Evolutionary conservation across 495 filamentous ascomycete species (phyloP).

Genomic region (Clohesyomyces aquaticus): DNA sequence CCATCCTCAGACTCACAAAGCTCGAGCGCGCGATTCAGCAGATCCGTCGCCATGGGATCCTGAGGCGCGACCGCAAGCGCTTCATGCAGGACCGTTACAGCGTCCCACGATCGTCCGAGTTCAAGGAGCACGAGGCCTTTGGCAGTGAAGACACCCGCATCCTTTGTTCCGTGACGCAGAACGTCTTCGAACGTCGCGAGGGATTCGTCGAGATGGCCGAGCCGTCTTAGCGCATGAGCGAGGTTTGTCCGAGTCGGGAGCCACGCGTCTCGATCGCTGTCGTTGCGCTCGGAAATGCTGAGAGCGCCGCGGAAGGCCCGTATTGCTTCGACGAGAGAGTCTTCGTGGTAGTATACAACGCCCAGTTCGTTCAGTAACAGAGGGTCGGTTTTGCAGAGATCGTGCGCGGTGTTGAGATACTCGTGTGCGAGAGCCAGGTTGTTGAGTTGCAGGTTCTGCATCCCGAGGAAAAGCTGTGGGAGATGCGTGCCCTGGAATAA

Average conservation of each 20-base stretch:
- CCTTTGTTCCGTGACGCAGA: constrained; percentile 77
- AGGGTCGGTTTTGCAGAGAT: constrained; percentile 76
- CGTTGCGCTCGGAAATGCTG: constrained; percentile 73
- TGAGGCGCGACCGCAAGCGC: constrained; percentile 51
- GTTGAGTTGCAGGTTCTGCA: constrained; percentile 96
- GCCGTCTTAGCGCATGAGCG: constrained; percentile 79
- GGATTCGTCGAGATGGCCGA: constrained; percentile 56
- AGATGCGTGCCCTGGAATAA: constrained; percentile 97
- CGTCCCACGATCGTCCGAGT: constrained; percentile 46
- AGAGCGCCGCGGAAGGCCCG: constrained; percentile 75
- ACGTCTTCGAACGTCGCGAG: constrained; percentile 63
- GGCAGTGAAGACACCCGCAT: constrained; percentile 59
- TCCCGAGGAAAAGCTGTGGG: constrained; percentile 93
- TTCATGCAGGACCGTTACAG: constrained; percentile 50
- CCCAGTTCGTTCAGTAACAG: constrained; percentile 94
- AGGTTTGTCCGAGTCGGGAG: constrained; percentile 85
- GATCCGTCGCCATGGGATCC: constrained; percentile 50
- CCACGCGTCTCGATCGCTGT: constrained; percentile 82
- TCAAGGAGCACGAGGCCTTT: constrained; percentile 58
- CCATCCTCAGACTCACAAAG: constrained; percentile 36
- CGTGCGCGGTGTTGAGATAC: constrained; percentile 86
- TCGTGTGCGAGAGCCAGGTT: constrained; percentile 96
- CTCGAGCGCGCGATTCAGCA: constrained; percentile 48
- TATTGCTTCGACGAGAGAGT: constrained; percentile 71
- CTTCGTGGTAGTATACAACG: constrained; percentile 91